Conservation (phyloP, 2,329 filamentous ascomycete genomes). For the Achaetomium macrosporum region DNA sequence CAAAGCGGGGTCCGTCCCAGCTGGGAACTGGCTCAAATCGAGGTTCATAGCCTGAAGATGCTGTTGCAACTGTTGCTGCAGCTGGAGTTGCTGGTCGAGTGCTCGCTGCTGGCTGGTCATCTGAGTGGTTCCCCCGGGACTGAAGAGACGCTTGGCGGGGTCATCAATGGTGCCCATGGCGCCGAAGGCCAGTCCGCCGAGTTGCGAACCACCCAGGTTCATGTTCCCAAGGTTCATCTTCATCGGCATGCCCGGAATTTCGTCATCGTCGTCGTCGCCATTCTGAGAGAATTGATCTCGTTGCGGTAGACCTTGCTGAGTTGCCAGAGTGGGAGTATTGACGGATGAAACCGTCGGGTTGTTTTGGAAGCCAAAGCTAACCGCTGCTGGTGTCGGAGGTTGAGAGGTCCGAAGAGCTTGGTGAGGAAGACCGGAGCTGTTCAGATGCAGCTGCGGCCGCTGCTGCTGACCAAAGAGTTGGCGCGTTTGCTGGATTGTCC, state of each 20-base stretch:
- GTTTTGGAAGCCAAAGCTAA: constrained; percentile 74
- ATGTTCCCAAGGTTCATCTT: constrained; percentile 55
- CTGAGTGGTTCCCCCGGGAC: constrained; percentile 62
- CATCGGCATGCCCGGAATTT: constrained; percentile 58
- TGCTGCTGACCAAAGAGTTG: constrained; percentile 62
- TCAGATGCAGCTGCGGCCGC: constrained; percentile 72
- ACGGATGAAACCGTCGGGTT: constrained; percentile 97
- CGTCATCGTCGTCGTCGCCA: constrained; percentile 62
- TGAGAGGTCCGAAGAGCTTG: constrained; percentile 80
- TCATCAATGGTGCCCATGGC: constrained; percentile 69
- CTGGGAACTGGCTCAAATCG: constrained; percentile 67
- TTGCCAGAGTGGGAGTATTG: constrained; percentile 86
- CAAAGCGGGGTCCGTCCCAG: constrained; percentile 63
- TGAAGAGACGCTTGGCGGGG: constrained; percentile 88
- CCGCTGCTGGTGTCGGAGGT: constrained; percentile 74
- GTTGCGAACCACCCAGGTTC: constrained; percentile 46
- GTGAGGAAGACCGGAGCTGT: constrained; percentile 67
- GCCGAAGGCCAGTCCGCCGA: constrained; percentile 52
- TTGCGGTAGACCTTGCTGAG: constrained; percentile 58
- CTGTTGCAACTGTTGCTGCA: constrained; percentile 59
- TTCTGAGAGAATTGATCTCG: constrained; percentile 57
- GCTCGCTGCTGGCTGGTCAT: constrained; percentile 54
- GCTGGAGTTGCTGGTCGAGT: constrained; percentile 58
- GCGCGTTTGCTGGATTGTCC: constrained; percentile 63
- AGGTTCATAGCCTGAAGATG: constrained; percentile 64